Percentiles rank a stretch among this genome's conserved stretches.
Conservation (phyloP, 2,329 filamentous ascomycete species). For the Rosellinia necatrix region DNA sequence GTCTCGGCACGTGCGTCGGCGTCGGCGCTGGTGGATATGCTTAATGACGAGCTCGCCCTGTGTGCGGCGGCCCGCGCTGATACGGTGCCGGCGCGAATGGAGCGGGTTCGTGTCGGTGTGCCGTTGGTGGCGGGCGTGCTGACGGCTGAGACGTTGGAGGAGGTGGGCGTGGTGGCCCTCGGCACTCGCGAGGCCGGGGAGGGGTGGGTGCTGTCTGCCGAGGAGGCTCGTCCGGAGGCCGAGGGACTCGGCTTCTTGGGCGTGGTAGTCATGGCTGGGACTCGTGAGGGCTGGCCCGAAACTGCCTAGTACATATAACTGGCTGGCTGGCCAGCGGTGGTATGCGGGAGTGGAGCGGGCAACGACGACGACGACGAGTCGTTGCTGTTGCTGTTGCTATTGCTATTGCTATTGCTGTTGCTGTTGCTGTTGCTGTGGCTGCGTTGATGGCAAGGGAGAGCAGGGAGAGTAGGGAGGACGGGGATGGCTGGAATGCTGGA, state of each 20-base stretch:
- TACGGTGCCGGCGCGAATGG: conserved; percentile 66
- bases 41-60: conserved; percentile 57
- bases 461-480: too few species aligned
- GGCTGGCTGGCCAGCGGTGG: conserved; percentile 17
- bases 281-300: conserved; percentile 10
- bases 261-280: conserved; percentile 53
- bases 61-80: conserved; percentile 74
- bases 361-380: conserved; percentile 11
- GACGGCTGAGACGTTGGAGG: conserved; percentile 40
- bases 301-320: conserved; percentile 25
- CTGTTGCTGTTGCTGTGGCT: too few species aligned
- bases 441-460: too few species aligned
- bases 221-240: conserved; percentile 52
- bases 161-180: conserved; percentile 56
- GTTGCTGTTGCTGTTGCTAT: too few species aligned
- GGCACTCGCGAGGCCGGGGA: conserved; percentile 46
- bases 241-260: conserved; percentile 58
- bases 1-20: conserved; percentile 80
- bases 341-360: conserved; percentile 5
- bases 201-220: conserved; percentile 44
- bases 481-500: too few species aligned
- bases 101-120: conserved; percentile 62
- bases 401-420: too few species aligned
- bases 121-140: conserved; percentile 45
- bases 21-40: conserved; percentile 57